A percentile compares a stretch with the other conserved stretches of the same genome.
Conservation (phyloP, 495 filamentous ascomycete species). For the Neurospora sp. region DNA sequence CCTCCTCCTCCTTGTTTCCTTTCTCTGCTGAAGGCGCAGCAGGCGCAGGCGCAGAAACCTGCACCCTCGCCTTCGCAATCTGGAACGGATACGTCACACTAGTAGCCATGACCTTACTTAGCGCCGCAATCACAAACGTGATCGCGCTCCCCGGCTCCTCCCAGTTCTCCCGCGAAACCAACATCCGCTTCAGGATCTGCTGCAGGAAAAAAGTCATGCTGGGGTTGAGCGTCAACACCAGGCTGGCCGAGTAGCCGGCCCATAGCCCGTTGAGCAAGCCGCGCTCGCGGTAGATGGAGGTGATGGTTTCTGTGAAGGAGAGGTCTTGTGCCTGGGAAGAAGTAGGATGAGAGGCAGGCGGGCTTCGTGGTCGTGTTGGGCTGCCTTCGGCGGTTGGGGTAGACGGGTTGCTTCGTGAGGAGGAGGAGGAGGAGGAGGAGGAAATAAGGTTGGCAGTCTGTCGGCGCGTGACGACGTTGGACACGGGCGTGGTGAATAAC, state of each 20-base stretch:
- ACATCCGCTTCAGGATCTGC: slow-evolving; percentile 50
- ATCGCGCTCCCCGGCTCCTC: slow-evolving; percentile 38
- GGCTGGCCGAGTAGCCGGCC: slow-evolving; percentile 77
- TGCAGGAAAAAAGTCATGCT: slow-evolving; percentile 80
- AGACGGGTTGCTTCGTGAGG: neutral
- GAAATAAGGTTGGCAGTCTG: slow-evolving; percentile 52
- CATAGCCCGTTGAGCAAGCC: slow-evolving; percentile 66
- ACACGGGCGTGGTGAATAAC: slow-evolving; percentile 68
- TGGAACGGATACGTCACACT: slow-evolving; percentile 79
- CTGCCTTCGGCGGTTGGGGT: neutral
- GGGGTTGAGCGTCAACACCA: slow-evolving; percentile 79
- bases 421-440: neutral
- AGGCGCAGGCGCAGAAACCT: slow-evolving; percentile 33
- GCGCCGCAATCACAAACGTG: slow-evolving; percentile 61
- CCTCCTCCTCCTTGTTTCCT: neutral
- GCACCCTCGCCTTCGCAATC: slow-evolving; percentile 67
- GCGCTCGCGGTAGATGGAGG: slow-evolving; percentile 56
- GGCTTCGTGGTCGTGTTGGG: neutral
- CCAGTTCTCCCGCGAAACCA: slow-evolving; percentile 41
- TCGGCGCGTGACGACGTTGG: slow-evolving; percentile 74
- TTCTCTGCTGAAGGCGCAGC: too few species aligned
- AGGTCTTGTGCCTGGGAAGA: slow-evolving; percentile 3
- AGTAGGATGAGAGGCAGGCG: too few species aligned
- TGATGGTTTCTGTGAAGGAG: slow-evolving; percentile 49
- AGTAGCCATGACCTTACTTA: slow-evolving; percentile 72